Percentiles rank a stretch among this genome's conserved stretches.
phyloP scores from a whole-genome alignment of 164 flowering plant genomes.

The Tinospora cordifolia region DNA sequence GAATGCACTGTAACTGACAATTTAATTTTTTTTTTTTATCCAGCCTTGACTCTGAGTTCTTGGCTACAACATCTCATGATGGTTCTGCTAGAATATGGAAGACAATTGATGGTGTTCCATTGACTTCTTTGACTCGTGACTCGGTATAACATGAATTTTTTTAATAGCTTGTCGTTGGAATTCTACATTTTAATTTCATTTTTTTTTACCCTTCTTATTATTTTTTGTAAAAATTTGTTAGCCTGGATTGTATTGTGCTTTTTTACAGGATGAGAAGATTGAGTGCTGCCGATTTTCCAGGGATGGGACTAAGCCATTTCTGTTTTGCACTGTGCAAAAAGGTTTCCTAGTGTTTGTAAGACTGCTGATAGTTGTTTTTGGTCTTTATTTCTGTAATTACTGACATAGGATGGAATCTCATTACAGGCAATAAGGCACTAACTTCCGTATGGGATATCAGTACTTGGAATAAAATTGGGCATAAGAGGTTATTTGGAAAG shows the following conservation, averaged over 20 bases:
- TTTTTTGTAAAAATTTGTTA: background rate
- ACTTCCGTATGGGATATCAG: slow-evolving; percentile 86
- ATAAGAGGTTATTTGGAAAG: slow-evolving; percentile 64
- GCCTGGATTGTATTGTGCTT: slow-evolving; percentile 1
- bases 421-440: slow-evolving; percentile 57
- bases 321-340: slow-evolving; percentile 71
- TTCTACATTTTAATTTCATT: background rate
- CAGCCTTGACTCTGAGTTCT: slow-evolving; percentile 85
- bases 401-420: slow-evolving; percentile 8
- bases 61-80: slow-evolving; percentile 88
- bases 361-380: background rate
- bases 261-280: slow-evolving; percentile 71
- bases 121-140: slow-evolving; percentile 61
- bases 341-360: slow-evolving; percentile 33
- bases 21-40: slow-evolving; percentile 1
- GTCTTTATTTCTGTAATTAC: background rate
- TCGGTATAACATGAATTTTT: slow-evolving; percentile 32
- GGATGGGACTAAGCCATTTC: slow-evolving; percentile 96
- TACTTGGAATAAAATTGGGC: slow-evolving; percentile 85
- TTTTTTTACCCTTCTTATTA: background rate
- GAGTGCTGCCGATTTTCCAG: slow-evolving; percentile 87
- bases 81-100: slow-evolving; percentile 96
- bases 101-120: slow-evolving; percentile 61
- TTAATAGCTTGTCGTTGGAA: background rate
- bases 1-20: background rate